Evolutionary conservation across 306 rosid genomes (phyloP), one percentile per base, ranked within the genome.

Genomic region (Dryas drummondii): DNA sequence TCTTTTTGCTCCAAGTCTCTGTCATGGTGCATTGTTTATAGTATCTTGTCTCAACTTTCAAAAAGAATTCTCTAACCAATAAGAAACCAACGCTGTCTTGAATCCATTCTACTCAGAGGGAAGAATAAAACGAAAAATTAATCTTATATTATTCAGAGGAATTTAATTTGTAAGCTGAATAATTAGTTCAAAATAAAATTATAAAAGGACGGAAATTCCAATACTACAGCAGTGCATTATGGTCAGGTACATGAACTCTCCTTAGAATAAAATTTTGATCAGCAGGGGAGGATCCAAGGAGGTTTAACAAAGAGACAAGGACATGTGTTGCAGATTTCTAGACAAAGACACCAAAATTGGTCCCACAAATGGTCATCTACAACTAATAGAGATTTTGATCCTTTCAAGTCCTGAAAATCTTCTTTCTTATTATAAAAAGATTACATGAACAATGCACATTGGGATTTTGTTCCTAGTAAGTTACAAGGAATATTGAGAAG

Each of bases 401-500:
- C 16, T 73, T 79, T 79, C 78, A 65, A 72, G 73, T 70, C 78
- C 75, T 78, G 86, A 79, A 83, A 83, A 82, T 81, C 82, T 72
- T 82, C 61, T 74, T 87, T 72, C 87, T 90, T 90, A 90, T 92
- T 86, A 79, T 71, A 77, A 84, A 63, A 78, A 84, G 79, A 82
- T 82, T 94, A 89, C 91, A 86, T 85, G 83, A 85, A 77, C 87
- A 88, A 90, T 84, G 85, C 85, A 80, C 89, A 84, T 87, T 84
- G 70, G 80, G 83, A 88, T 87, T 82, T 80, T 71, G 82, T 56
- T 82, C 92, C 98, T 87, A 86, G 59, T 27, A 82, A 82, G 87
- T 87, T 85, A 87, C 92, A 80, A 48, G 81, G 79, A 78, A 55
- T 76, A 49, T 63, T 77, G 53, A 47, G 72, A 82, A 78, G 22